Conservation (phyloP, 805 yeast genomes). For the Vanderwaltozyma polyspora region DNA sequence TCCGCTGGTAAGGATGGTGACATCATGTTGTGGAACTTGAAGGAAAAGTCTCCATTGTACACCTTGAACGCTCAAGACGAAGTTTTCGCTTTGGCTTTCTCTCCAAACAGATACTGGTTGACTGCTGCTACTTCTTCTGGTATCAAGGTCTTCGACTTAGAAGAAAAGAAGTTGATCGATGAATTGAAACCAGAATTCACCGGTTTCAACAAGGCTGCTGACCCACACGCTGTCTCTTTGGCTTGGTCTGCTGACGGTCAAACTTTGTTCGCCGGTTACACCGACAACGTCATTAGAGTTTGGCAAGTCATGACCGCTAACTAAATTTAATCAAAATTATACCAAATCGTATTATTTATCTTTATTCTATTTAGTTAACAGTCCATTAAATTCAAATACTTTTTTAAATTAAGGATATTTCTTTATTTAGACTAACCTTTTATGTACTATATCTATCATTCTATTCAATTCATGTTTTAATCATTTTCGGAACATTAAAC, state of each 20-base stretch:
- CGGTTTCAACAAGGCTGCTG: slow-evolving; percentile 78
- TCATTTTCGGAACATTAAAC: too few species aligned
- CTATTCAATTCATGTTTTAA: too few species aligned
- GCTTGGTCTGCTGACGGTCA: slow-evolving; percentile 99
- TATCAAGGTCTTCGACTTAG: slow-evolving; percentile 96
- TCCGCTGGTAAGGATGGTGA: slow-evolving; percentile 99
- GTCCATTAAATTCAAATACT: too few species aligned
- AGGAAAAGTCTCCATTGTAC: slow-evolving; percentile 77
- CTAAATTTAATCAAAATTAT: slow-evolving; percentile 16
- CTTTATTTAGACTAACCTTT: too few species aligned
- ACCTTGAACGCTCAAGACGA: slow-evolving; percentile 91
- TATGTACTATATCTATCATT: too few species aligned
- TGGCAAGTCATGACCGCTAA: slow-evolving; percentile 96
- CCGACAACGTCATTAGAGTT: slow-evolving; percentile 98
- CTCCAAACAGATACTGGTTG: slow-evolving; percentile 99
- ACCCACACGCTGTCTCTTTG: slow-evolving; percentile 95
- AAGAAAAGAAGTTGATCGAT: slow-evolving; percentile 86
- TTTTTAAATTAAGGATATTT: too few species aligned
- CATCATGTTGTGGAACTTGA: slow-evolving; percentile 96
- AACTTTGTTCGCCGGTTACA: slow-evolving; percentile 99
- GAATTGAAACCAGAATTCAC: slow-evolving; percentile 98
- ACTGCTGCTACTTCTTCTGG: slow-evolving; percentile 98
- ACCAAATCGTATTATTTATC: too few species aligned
- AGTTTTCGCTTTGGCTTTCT: slow-evolving; percentile 97
- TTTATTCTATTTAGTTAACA: too few species aligned